Evolutionary conservation across 148 eudicot genomes (phyloP), one percentile per base, ranked within the genome.

Genomic region (Polygonum maritimum): DNA sequence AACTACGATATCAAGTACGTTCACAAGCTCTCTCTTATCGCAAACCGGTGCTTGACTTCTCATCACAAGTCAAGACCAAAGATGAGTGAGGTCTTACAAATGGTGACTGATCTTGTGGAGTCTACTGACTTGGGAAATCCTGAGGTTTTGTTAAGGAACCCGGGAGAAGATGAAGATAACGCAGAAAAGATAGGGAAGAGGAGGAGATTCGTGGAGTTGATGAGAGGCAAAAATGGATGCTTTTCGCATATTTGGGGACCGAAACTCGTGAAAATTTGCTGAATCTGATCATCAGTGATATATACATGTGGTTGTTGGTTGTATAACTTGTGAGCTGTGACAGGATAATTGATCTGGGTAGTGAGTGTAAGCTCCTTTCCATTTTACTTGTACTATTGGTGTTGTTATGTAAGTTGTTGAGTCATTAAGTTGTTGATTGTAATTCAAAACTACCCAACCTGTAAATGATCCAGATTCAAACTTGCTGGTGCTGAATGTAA

Each of bases 81-180:
- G 71, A 88, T 88, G 92, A 86, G 88, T 11, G 79, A 83, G 69
- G 92, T 88, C 40, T 65, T 85, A 70, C 84, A 80, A 16, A 83
- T 84, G 86, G 76, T 88, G 74, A 76, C 73, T 44, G 76, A 57
- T 13, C 74, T 86, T 39, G 84, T 84, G 22, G 82, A 85, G 67
- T 83, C 89, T 47, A 35, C 45, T 5, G 41, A 60, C 12, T 26
- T 38, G 44, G 71, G 44, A 16, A 16, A 38, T 10, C 71, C 71
- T 6, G 44, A 67, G 44, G 71, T 67, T 14, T 31, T 67, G 11
- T 31, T 67, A 16, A 67, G 21, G 71, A 67, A 67, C 44, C 44
- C 71, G 3, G 19, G 45, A 36, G 45, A 35, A 0, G 19, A 1
- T 4, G 44, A 67, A 16, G 71, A 26, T 1, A 10, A 3, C 4